Base-by-base conservation (phyloP, 345 rosid genomes). In the Turritis glabra region DNA sequence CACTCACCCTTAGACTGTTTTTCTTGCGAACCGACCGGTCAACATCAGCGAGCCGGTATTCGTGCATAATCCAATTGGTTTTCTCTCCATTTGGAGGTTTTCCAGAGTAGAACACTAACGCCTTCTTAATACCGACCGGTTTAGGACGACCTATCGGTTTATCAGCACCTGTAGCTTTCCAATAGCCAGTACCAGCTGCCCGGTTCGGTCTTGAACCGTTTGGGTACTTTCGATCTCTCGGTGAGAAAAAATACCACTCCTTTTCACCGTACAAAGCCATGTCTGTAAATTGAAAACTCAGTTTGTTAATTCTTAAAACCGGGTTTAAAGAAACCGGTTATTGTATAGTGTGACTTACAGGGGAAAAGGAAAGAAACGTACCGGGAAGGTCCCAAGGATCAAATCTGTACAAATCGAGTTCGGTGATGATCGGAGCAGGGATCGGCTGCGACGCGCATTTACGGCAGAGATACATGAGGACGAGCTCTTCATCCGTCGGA, bases 131-230 rank as follows among this genome's bases (percentile, higher is more conserved):
- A 23, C 98, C 98, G 0, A 85, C 76, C 1, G 98, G 75, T 72
- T 85, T 94, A 11, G 96, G 97, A 7, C 77, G 81, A 10, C 95
- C 95, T 5, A 94, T 94, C 26, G 98, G 95, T 84, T 94, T 94
- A 81, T 94, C 98, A 14, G 97, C 98, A 52, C 98, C 98, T 1
- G 97, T 94, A 0, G 98, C 98, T 86, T 93, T 93, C 98, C 98
- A 93, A 69, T 93, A 93, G 0, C 98, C 98, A 32, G 76, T 71
- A 29, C 98, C 97, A 3, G 98, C 95, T 0, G 97, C 90, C 2
- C 98, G 83, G 82, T 94, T 94, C 25, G 97, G 97, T 80, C 98
- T 80, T 53, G 97, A 88, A 18, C 98, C 97, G 77, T 94, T 94
- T 5, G 98, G 98, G 14, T 94, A 94, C 62, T 94, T 94, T 71